phyloP scores from a whole-genome alignment of 208 protist genomes.

The Acanthamoeba healyi region DNA sequence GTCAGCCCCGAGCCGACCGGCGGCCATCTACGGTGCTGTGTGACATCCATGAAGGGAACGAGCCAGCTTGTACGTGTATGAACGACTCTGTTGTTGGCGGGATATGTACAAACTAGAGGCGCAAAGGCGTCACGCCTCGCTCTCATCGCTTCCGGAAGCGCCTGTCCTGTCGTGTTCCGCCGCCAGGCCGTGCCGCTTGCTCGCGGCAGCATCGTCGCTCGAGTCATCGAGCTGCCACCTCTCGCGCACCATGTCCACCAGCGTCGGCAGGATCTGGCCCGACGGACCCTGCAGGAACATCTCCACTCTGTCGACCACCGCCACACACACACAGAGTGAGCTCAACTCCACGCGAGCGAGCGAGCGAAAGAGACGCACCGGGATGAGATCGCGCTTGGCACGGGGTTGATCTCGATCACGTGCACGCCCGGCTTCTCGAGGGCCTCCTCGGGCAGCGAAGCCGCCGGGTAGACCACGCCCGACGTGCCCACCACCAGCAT shows the following conservation, averaged over 20 bases:
- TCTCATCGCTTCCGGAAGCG: no score
- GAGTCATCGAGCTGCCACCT: not conserved
- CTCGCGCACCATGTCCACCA: slow-evolving; percentile 17
- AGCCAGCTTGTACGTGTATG: no score
- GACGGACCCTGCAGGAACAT: slow-evolving; percentile 69
- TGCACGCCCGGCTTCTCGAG: not conserved
- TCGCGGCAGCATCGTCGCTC: no score
- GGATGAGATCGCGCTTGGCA: slow-evolving; percentile 20
- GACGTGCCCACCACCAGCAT: slow-evolving; percentile 69
- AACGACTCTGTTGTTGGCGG: no score
- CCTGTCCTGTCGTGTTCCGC: no score
- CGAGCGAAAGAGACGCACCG: not conserved
- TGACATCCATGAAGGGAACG: no score
- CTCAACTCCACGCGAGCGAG: not conserved
- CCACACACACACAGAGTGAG: not conserved
- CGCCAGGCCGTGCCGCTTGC: no score
- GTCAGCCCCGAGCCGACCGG: not conserved
- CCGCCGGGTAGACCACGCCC: slow-evolving; percentile 67
- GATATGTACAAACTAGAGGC: no score
- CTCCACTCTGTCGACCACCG: not conserved
- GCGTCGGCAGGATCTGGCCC: slow-evolving; percentile 28
- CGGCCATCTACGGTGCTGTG: not conserved
- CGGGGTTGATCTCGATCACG: slow-evolving; percentile 68
- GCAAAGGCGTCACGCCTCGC: no score
- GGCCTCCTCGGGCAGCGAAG: slow-evolving; percentile 29